Evolutionary conservation across 139 green algal species (phyloP), one percentile per base, ranked within the genome.

Genomic region (Deuterostichococcus epilithicus): DNA sequence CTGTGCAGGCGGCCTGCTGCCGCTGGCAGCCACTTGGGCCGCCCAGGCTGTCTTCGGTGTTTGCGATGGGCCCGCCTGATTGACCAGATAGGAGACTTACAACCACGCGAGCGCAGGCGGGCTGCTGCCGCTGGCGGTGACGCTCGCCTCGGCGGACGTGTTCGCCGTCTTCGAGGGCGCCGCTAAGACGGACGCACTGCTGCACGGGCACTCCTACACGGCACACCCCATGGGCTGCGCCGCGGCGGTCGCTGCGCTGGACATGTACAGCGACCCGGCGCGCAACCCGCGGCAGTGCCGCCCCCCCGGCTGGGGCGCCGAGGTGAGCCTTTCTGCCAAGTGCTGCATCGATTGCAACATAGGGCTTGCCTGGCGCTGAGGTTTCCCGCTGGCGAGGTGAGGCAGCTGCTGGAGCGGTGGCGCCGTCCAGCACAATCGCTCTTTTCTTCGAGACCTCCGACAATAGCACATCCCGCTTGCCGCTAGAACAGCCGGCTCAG

Each of bases 201-300:
- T 99, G 65, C 96, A 99, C 82, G 96, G 96, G n/a, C 96, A 99
- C 86, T 98, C 94, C 18, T 99, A 98, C 90, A 96, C 94, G 0
- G 96, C 91, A 2, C 93, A 97, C 84, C 88, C 96, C 45, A 81
- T 94, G 0, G 96, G 94, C 44, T 98, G 93, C 77, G 87, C 88
- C 0, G 90, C 92, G 2, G 89, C 90, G n/a, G 37, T 90, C 6
- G 85, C 88, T 18, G 84, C 94, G 3, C 77, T 98, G 23, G 39
- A 84, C 30, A 76, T 91, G 26, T 92, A 93, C 60, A 75, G 74
- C 15, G 81, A 89, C 78, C 84, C 88, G 1, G 42, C 35, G 0
- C 74, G 76, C 34, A 99, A 98, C 83, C 88, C 88, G 37, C 96
- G 96, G 86, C 36, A 91, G 8, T 90, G 81, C 80, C 70, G 67